phyloP scores from a whole-genome alignment of 2,329 filamentous ascomycete species.

The Botrytis hyacinthi region DNA sequence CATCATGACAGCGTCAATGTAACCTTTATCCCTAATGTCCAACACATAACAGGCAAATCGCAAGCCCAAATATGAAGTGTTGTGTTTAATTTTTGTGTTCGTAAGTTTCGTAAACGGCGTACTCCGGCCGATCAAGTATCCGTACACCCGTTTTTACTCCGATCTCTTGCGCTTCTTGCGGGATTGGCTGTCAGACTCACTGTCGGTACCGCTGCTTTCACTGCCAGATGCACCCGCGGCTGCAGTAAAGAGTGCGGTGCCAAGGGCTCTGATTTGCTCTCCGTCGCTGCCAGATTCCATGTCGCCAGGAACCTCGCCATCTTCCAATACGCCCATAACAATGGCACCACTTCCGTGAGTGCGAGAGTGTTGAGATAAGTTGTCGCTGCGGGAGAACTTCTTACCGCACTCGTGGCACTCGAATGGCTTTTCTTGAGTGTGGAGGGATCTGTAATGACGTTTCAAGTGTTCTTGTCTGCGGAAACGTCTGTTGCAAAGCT shows the following conservation, averaged over 20 bases:
- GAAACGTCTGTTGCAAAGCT: conserved; percentile 94
- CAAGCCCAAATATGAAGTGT: conserved; percentile 33
- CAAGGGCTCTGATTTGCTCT: conserved; percentile 66
- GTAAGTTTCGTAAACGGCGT: conserved; percentile 32
- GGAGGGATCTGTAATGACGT: conserved; percentile 95
- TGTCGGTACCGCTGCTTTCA: conserved; percentile 53
- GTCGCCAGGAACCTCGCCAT: conserved; percentile 55
- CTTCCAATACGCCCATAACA: conserved; percentile 83
- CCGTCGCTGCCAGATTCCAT: conserved; percentile 44
- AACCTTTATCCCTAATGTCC: conserved; percentile 32
- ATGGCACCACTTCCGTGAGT: conserved; percentile 90
- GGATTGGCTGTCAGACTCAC: conserved; percentile 46
- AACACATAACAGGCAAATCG: conserved; percentile 28
- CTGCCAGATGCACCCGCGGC: conserved; percentile 70
- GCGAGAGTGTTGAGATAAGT: conserved; percentile 91
- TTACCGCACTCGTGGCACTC: conserved; percentile 97
- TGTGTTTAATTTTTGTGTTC: conserved; percentile 30
- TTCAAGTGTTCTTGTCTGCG: conserved; percentile 97
- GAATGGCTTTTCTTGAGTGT: conserved; percentile 98
- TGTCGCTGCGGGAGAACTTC: conserved; percentile 98
- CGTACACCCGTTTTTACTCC: conserved; percentile 44
- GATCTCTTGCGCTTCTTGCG: conserved; percentile 79
- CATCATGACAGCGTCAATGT: conserved; percentile 37
- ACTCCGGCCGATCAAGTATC: conserved; percentile 30
- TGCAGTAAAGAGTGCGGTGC: conserved; percentile 79